Evolutionary conservation across 1,284 basidiomycete genomes (phyloP).

Genomic region (Marasmius oreades): DNA sequence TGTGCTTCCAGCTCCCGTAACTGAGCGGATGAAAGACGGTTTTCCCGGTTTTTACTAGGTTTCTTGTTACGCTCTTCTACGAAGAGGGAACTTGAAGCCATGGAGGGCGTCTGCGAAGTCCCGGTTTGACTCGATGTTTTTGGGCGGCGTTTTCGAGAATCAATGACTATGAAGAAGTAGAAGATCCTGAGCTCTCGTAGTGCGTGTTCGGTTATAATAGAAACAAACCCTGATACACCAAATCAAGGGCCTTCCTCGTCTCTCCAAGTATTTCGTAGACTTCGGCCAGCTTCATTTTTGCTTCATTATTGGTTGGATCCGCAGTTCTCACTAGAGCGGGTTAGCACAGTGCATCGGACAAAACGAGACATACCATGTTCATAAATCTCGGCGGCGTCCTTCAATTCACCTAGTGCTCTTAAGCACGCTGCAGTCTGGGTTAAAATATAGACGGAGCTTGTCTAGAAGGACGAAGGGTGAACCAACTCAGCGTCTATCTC

Average conservation of each 20-base stretch:
- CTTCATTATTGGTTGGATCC: conserved; percentile 74
- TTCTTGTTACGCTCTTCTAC: conserved; percentile 41
- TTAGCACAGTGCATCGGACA: neutral
- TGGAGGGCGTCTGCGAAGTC: conserved; percentile 20
- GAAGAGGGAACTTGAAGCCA: conserved; percentile 46
- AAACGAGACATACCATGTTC: conserved; percentile 62
- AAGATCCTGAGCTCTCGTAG: neutral
- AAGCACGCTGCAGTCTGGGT: conserved; percentile 73
- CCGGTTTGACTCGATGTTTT: conserved; percentile 22
- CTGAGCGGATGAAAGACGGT: conserved; percentile 49
- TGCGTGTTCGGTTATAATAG: neutral
- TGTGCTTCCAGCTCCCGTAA: conserved; percentile 56
- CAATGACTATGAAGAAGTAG: conserved; percentile 47
- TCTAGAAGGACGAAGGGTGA: conserved; percentile 35
- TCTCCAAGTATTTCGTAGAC: conserved; percentile 84
- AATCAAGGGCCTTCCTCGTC: conserved; percentile 76
- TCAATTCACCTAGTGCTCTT: conserved; percentile 67
- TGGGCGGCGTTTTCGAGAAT: conserved; percentile 53
- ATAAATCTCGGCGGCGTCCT: conserved; percentile 80
- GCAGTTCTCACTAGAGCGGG: conserved; percentile 58
- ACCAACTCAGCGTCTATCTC: neutral
- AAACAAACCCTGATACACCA: conserved; percentile 78
- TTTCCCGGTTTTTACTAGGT: conserved; percentile 31
- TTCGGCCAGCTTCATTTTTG: conserved; percentile 86
- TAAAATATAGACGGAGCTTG: conserved; percentile 64